Conservation (phyloP, 306 rosid genomes). For the Urtica urens region DNA sequence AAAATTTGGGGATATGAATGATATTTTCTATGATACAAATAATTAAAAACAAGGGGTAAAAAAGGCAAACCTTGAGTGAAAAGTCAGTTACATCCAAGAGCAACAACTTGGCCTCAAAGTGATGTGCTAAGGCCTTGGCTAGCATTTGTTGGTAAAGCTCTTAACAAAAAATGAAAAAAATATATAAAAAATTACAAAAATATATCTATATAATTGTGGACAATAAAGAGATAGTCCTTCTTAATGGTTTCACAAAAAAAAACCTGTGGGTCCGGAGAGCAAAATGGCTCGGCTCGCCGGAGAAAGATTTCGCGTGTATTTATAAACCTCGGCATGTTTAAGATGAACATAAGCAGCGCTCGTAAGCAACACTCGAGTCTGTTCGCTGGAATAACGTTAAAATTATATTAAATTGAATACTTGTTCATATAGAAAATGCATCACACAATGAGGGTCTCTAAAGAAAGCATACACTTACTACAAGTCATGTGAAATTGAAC, state of each 20-base stretch:
- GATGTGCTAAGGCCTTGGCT: conserved; percentile 96
- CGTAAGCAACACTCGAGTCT: conserved; percentile 71
- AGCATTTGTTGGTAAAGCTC: conserved; percentile 94
- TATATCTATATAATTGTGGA: no score
- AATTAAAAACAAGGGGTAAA: background rate
- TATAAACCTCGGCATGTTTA: conserved; percentile 75
- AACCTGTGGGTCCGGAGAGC: conserved; percentile 94
- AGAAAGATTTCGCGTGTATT: conserved; percentile 74
- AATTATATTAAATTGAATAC: background rate
- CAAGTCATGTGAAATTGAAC: no score
- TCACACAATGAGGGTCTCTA: background rate
- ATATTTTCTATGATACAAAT: no score
- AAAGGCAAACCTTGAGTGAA: conserved; percentile 49
- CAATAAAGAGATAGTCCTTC: background rate
- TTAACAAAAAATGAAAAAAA: conserved; percentile 8
- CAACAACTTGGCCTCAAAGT: conserved; percentile 83
- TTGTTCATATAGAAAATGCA: background rate
- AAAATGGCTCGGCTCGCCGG: conserved; percentile 93
- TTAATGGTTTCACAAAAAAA: background rate
- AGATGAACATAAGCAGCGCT: conserved; percentile 96
- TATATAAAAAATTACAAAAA: background rate
- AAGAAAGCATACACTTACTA: no score
- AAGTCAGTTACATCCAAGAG: conserved; percentile 79
- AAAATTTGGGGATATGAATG: no score
- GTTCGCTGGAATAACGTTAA: conserved; percentile 44